These are phyloP conservation scores for Blastomyces parvus DNA, from an alignment of 2,329 filamentous ascomycete species.

Conservation along the genomic window DNA sequence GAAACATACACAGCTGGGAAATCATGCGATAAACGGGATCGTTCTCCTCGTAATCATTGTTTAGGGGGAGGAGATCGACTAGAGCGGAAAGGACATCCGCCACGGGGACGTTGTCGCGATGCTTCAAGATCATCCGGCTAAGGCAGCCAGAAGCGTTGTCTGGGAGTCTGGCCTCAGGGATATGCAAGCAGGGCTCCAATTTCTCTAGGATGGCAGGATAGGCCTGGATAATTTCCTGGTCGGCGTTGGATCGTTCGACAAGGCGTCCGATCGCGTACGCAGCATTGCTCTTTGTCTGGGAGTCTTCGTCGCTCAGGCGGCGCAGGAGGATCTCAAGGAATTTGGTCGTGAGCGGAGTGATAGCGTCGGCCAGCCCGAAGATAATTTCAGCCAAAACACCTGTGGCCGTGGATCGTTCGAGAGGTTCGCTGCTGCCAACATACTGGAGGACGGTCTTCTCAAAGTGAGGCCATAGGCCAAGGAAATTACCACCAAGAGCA, in stretches of 20 bases:
- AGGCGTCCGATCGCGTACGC: conserved; percentile 84
- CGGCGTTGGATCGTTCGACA: conserved; percentile 68
- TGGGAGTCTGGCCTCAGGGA: conserved; percentile 68
- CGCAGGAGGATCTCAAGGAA: conserved; percentile 75
- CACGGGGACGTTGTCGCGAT: conserved; percentile 74
- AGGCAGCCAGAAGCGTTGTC: conserved; percentile 93
- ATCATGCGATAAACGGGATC: conserved; percentile 87
- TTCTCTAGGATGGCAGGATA: conserved; percentile 72
- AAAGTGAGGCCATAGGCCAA: conserved; percentile 89
- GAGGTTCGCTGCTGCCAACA: conserved; percentile 71
- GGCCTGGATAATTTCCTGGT: conserved; percentile 60
- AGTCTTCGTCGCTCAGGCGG: conserved; percentile 78
- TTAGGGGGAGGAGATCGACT: conserved; percentile 69
- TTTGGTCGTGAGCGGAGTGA: conserved; percentile 67
- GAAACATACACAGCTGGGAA: conserved; percentile 64
- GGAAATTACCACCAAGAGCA: conserved; percentile 71
- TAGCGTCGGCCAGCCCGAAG: conserved; percentile 69
- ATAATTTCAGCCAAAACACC: conserved; percentile 88
- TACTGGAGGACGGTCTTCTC: conserved; percentile 87
- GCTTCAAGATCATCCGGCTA: conserved; percentile 80
- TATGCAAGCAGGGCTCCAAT: conserved; percentile 73
- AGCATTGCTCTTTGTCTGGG: conserved; percentile 88
- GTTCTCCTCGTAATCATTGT: conserved; percentile 95
- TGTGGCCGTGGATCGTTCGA: conserved; percentile 81
- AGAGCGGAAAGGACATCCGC: conserved; percentile 72